Conservation (phyloP, 2,329 filamentous ascomycete genomes). For the Fusarium tuaranense region DNA sequence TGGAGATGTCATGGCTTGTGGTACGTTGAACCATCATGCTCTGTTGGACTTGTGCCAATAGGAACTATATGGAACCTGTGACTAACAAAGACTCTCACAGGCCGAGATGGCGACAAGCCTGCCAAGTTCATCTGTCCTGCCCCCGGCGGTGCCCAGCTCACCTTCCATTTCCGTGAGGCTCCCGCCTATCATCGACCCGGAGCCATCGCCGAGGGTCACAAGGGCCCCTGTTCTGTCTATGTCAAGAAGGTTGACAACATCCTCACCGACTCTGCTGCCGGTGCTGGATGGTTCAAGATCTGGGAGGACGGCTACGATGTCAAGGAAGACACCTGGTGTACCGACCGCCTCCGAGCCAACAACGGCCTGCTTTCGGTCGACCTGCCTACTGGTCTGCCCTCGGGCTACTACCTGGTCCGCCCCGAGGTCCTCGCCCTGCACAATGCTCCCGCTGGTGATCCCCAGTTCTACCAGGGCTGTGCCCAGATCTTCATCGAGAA, state of each 20-base stretch:
- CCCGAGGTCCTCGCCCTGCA: constrained; percentile 79
- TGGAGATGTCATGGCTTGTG: constrained; percentile 77
- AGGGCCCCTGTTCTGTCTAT: constrained; percentile 79
- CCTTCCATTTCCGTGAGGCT: constrained; percentile 74
- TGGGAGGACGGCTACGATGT: constrained; percentile 76
- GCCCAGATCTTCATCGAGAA: constrained; percentile 74
- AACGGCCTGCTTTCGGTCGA: constrained; percentile 72
- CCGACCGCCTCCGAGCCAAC: constrained; percentile 73
- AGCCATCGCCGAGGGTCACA: constrained; percentile 70
- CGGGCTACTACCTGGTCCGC: constrained; percentile 78
- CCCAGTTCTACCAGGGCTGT: constrained; percentile 81
- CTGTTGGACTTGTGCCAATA: not conserved
- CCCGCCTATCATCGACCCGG: constrained; percentile 66
- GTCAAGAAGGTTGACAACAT: constrained; percentile 76
- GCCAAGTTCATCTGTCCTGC: constrained; percentile 63
- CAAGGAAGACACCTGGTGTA: constrained; percentile 72
- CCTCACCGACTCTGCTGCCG: constrained; percentile 62
- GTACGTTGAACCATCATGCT: constrained; percentile 55
- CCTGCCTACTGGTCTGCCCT: constrained; percentile 70
- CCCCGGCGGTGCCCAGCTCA: constrained; percentile 66
- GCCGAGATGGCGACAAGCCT: constrained; percentile 56
- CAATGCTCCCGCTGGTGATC: constrained; percentile 66
- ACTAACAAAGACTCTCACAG: constrained; percentile 45
- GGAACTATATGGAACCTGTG: not conserved
- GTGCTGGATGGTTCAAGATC: constrained; percentile 83